A percentile compares a stretch with the other conserved stretches of the same genome.
These are phyloP conservation scores for Kluyveromyces sp. DNA, from an alignment of 1,139 yeast genomes.

Conservation along the genomic window DNA sequence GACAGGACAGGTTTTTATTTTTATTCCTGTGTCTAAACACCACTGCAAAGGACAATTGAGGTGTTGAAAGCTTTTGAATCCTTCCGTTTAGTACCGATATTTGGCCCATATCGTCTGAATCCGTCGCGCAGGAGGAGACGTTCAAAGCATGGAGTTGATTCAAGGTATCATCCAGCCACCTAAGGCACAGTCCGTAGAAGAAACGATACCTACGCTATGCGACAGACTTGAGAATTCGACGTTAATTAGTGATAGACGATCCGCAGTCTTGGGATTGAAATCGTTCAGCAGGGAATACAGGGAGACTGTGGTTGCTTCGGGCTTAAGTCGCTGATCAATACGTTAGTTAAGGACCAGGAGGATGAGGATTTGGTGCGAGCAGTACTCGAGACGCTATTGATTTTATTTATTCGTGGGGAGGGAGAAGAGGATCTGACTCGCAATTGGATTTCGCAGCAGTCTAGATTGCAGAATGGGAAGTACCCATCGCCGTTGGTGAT, in stretches of 20 bases:
- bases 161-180: conserved; percentile 46
- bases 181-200: conserved; percentile 62
- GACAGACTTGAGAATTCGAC: conserved; percentile 83
- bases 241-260: conserved; percentile 74
- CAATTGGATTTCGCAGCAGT: conserved; percentile 63
- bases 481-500: conserved; percentile 73
- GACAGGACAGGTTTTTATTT: no score
- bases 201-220: conserved; percentile 81
- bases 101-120: no score
- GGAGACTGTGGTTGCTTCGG: conserved; percentile 85
- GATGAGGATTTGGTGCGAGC: conserved; percentile 76
- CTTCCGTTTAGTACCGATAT: no score
- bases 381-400: conserved; percentile 74
- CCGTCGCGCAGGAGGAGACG: no score
- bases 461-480: conserved; percentile 71
- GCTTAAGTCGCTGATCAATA: conserved; percentile 67
- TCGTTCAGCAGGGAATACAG: conserved; percentile 85
- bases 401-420: conserved; percentile 66
- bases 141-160: conserved; percentile 35
- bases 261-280: conserved; percentile 85
- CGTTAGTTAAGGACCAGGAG: conserved; percentile 57
- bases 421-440: conserved; percentile 47
- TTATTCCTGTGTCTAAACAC: no score
- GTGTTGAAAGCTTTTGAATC: no score
- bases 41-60: no score